Evolutionary conservation across 2,329 filamentous ascomycete species (phyloP).

Genomic region (Atkinsonella hypoxylon): DNA sequence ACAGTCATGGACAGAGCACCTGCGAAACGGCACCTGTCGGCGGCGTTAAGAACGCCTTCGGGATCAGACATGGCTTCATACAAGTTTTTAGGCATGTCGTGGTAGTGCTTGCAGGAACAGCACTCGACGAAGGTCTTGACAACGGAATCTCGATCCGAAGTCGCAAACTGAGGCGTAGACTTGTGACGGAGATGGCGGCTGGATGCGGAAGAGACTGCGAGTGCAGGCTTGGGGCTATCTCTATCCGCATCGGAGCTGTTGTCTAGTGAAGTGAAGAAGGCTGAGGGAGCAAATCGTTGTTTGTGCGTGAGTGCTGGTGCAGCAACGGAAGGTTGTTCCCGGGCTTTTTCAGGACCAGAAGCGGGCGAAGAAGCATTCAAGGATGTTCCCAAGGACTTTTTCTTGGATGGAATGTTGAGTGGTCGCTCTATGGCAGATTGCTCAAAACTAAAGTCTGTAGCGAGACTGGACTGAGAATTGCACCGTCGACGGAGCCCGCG

Average conservation of each 20-base stretch:
- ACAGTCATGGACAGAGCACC: slow-evolving; percentile 49
- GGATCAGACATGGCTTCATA: slow-evolving; percentile 54
- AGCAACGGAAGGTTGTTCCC: slow-evolving; percentile 8
- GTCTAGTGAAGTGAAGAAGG: slow-evolving; percentile 8
- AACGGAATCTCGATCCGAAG: slow-evolving; percentile 27
- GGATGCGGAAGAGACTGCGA: neutral
- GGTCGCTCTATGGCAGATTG: slow-evolving; percentile 28
- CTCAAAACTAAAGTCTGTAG: slow-evolving; percentile 15
- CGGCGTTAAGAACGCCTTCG: slow-evolving; percentile 37
- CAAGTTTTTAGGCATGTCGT: slow-evolving; percentile 52
- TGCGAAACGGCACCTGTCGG: slow-evolving; percentile 38
- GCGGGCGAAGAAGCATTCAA: slow-evolving; percentile 4
- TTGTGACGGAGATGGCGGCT: slow-evolving; percentile 6
- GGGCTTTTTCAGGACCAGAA: slow-evolving; percentile 12
- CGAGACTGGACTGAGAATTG: slow-evolving; percentile 9
- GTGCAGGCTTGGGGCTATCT: neutral
- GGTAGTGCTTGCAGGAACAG: slow-evolving; percentile 51
- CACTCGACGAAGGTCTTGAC: slow-evolving; percentile 56
- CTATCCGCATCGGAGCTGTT: neutral
- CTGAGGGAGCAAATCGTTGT: slow-evolving; percentile 12
- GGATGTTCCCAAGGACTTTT: slow-evolving; percentile 5
- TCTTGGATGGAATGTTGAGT: slow-evolving; percentile 15
- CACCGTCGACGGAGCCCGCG: slow-evolving; percentile 5
- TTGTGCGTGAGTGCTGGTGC: slow-evolving; percentile 6
- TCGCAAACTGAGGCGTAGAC: slow-evolving; percentile 5